These are phyloP conservation scores for Coemansia sp. DNA, from an alignment of 192 early-diverging fungal species.

Conservation along the genomic window DNA sequence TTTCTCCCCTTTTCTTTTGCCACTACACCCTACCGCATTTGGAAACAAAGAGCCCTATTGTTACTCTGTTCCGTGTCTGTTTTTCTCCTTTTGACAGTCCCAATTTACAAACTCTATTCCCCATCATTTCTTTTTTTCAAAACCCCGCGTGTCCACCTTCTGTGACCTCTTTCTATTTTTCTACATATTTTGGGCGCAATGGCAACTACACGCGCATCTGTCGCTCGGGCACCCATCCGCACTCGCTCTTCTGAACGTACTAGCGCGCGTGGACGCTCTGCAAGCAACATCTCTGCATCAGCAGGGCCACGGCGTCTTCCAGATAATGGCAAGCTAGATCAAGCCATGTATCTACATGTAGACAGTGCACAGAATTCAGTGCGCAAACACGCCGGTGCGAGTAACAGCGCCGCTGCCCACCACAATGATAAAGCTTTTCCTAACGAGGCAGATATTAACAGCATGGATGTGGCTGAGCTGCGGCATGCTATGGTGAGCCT, in stretches of 20 bases:
- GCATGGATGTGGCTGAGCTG: conserved; percentile 50
- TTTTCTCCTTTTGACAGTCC: conserved; percentile 11
- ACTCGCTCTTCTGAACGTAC: conserved; percentile 11
- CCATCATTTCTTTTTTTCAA: background rate
- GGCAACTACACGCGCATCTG: conserved; percentile 29
- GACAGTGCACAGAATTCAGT: conserved; percentile 20
- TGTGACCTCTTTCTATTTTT: background rate
- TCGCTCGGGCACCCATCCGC: conserved; percentile 20
- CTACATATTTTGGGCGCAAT: conserved; percentile 7
- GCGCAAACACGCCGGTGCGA: conserved; percentile 12
- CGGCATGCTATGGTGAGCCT: conserved; percentile 27
- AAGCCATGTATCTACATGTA: conserved; percentile 27
- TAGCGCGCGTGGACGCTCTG: conserved; percentile 2
- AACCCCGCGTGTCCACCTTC: background rate
- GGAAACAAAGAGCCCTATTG: conserved; percentile 13
- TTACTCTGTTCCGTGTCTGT: background rate
- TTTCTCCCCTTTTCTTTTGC: conserved; percentile 3
- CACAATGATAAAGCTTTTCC: conserved; percentile 15
- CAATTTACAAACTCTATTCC: background rate
- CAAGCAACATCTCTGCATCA: conserved; percentile 3
- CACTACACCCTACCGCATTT: background rate
- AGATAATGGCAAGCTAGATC: conserved; percentile 9
- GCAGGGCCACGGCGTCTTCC: conserved; percentile 7
- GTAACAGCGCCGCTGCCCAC: conserved; percentile 3
- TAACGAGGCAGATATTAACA: conserved; percentile 45